Conservation (phyloP, 176 grass and related monocot genomes). For the Aegilops longissima region DNA sequence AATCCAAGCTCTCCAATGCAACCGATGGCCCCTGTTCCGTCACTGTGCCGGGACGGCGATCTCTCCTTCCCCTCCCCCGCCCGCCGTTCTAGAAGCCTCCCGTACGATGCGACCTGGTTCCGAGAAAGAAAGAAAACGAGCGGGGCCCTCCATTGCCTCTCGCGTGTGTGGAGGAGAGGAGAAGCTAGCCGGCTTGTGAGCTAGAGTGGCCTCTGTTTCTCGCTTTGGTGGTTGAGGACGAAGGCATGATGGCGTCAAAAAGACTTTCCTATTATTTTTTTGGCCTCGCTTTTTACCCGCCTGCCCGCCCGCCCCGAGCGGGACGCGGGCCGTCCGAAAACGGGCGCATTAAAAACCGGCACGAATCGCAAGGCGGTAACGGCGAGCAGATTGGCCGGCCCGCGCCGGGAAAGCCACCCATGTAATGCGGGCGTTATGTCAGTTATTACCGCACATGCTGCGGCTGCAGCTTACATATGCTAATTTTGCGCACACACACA, state of each 20-base stretch:
- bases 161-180: conserved; percentile 4
- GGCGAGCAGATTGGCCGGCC: conserved; percentile 14
- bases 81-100: conserved; percentile 14
- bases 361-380: conserved; percentile 41
- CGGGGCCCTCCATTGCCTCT: not conserved
- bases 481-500: not conserved
- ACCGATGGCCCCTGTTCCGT: not conserved
- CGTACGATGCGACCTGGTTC: not conserved
- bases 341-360: conserved; percentile 33
- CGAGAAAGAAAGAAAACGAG: not conserved
- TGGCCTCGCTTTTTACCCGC: not conserved
- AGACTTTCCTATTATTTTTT: not conserved
- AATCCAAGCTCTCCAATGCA: not conserved
- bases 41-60: not conserved
- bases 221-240: not conserved
- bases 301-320: too few species aligned
- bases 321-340: not conserved
- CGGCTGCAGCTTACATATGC: not conserved
- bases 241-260: not conserved
- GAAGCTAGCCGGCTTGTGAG: not conserved
- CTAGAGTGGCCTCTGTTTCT: not conserved
- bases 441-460: conserved; percentile 25
- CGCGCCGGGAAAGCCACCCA: conserved; percentile 31
- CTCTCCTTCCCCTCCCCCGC: not conserved
- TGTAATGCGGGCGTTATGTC: conserved; percentile 30